These are phyloP conservation scores for Stagonosporopsis vannaccii DNA, from an alignment of 2,329 filamentous ascomycete genomes.

Conservation along the genomic window DNA sequence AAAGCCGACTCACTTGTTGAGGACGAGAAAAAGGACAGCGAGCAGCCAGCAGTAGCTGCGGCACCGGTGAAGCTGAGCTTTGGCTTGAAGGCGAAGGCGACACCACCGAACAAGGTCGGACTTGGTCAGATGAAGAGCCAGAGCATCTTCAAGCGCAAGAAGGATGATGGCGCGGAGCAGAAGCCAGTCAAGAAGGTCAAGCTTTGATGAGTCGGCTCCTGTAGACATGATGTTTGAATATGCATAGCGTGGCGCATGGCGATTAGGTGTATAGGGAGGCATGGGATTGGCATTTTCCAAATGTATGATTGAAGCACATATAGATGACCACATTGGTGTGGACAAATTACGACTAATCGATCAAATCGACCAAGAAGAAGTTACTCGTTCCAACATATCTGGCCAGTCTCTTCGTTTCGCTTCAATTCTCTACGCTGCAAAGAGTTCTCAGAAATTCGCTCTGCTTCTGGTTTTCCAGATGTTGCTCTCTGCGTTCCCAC, in stretches of 20 bases:
- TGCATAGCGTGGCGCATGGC: constrained; percentile 34
- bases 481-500: no score
- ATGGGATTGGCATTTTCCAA: neutral
- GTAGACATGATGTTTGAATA: neutral
- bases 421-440: no score
- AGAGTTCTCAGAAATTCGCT: no score
- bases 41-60: constrained; percentile 44
- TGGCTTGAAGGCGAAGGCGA: constrained; percentile 39
- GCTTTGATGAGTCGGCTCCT: constrained; percentile 22
- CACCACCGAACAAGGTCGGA: constrained; percentile 36
- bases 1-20: constrained; percentile 65
- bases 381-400: neutral
- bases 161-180: constrained; percentile 34
- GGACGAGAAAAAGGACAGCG: constrained; percentile 72
- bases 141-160: constrained; percentile 48
- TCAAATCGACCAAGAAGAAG: no score
- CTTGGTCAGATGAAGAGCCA: constrained; percentile 46
- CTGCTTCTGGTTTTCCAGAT: no score
- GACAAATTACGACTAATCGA: neutral
- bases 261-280: neutral
- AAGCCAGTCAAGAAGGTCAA: constrained; percentile 47
- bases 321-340: neutral
- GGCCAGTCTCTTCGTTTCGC: no score
- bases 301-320: neutral
- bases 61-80: constrained; percentile 46